Evolutionary conservation across 2,329 filamentous ascomycete species (phyloP).

Genomic region (Alternaria hordeiaustralica): DNA sequence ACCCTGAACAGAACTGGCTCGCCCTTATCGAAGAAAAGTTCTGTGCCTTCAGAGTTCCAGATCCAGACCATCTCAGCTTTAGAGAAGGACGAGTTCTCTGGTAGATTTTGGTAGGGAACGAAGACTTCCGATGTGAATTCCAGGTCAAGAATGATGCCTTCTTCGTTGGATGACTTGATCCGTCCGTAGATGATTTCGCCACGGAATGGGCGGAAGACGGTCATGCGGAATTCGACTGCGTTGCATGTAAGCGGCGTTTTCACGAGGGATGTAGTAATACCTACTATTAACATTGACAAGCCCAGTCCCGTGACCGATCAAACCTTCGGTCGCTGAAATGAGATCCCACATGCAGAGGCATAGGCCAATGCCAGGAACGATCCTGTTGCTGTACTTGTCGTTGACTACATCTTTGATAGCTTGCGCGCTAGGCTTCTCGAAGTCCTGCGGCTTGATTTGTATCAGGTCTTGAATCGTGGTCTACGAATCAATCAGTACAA

Average conservation of each 20-base stretch:
- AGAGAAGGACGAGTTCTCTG: conserved; percentile 66
- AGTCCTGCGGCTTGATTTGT: conserved; percentile 88
- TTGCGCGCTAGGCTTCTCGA: conserved; percentile 79
- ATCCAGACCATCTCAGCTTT: conserved; percentile 81
- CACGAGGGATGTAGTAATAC: not conserved
- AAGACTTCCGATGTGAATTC: conserved; percentile 96
- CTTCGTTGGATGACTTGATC: conserved; percentile 75
- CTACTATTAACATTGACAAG: conserved; percentile 92
- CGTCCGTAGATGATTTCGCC: conserved; percentile 87
- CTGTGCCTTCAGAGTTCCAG: conserved; percentile 75
- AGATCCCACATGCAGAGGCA: conserved; percentile 95
- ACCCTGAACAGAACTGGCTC: conserved; percentile 88
- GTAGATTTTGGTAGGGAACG: conserved; percentile 61
- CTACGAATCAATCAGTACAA: conserved; percentile 54
- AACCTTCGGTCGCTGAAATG: conserved; percentile 84
- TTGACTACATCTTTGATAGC: conserved; percentile 98
- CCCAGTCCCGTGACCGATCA: conserved; percentile 91
- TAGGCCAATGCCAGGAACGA: conserved; percentile 94
- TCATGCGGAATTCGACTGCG: conserved; percentile 86
- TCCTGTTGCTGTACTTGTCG: conserved; percentile 93
- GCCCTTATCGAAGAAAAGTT: conserved; percentile 86
- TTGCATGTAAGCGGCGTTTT: not conserved
- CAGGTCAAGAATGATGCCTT: conserved; percentile 78
- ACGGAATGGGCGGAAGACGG: conserved; percentile 96
- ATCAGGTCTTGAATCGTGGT: conserved; percentile 94